Base-by-base conservation (phyloP, 148 eudicot genomes). In the Chenopodium berlandieri region DNA sequence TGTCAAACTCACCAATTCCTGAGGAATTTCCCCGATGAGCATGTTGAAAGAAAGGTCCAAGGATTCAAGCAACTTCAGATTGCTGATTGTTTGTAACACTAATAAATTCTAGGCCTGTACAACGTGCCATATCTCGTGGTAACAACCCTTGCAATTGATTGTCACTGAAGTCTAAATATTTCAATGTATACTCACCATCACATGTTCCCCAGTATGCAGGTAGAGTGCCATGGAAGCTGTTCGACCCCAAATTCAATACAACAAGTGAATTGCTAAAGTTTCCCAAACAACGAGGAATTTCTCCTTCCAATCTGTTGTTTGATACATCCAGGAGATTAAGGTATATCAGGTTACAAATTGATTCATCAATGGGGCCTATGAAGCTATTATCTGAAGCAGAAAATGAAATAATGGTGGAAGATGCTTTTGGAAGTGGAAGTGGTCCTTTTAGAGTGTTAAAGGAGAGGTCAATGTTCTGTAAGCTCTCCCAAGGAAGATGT, bases 11-110 rank as follows among this genome's bases (percentile, higher is more conserved):
- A 50, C 82, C 65, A 87, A 71, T 37, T 84, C 56, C 19, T 58
- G 22, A 7, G 89, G 89, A 25, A 87, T 87, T 48, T 66, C n/a
- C 4, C 84, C 85, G 0, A 4, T 48, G 4, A 84, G 75, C 44
- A 60, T 80, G 60, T 86, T 86, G 40, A 54, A 74, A 17, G 84
- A 83, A 46, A 86, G 82, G 80, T 87, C 89, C 63, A 87, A 60
- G 10, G 79, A 82, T 37, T 84, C 83, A 5, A 87, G 85, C 44
- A n/a, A 13, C 1, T 14, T 22, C 56, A 84, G 52, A 23, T 79
- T 71, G 66, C 74, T 77, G 1, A 87, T 22, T 2, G 64, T 22
- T 16, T 22, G 66, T 80, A 0, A 64, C 77, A 52, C 48, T 79
- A 73, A 32, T 27, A 62, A 62, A 62, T n/a, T 62, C 25, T 9